Conservation (phyloP, 2,329 filamentous ascomycete species). For the Fusarium longipes region DNA sequence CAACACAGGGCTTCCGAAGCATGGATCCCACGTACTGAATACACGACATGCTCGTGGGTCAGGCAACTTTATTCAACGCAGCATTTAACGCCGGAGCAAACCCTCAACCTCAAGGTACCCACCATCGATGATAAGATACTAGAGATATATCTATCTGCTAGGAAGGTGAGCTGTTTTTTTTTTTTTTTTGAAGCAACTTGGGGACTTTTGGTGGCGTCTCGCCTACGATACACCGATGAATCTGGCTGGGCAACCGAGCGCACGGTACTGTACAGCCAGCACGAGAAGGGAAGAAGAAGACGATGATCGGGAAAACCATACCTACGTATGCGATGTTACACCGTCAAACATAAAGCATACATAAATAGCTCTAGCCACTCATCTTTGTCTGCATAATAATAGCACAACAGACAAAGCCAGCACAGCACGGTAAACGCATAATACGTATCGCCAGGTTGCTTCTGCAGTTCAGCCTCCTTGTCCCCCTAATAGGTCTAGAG, state of each 20-base stretch:
- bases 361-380: neutral
- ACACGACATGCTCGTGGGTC: constrained; percentile 1
- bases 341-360: neutral
- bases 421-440: constrained; percentile 5
- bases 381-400: constrained; percentile 1
- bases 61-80: neutral
- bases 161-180: neutral
- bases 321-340: constrained; percentile 5
- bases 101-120: neutral
- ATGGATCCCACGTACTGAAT: constrained; percentile 6
- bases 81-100: neutral
- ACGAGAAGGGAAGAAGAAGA: neutral
- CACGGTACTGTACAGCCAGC: neutral
- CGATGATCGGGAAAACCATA: neutral
- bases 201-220: constrained; percentile 6
- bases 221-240: neutral
- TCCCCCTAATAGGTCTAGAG: neutral
- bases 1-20: constrained; percentile 10
- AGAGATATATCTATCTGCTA: neutral
- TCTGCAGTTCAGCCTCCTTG: constrained; percentile 20
- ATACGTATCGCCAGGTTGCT: constrained; percentile 5
- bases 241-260: constrained; percentile 20
- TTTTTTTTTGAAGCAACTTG: neutral
- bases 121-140: neutral
- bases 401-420: neutral